Percentiles rank a stretch among this genome's conserved stretches.
These are phyloP conservation scores for Xerocomus spinulosus DNA, from an alignment of 768 basidiomycete species.

Conservation along the genomic window DNA sequence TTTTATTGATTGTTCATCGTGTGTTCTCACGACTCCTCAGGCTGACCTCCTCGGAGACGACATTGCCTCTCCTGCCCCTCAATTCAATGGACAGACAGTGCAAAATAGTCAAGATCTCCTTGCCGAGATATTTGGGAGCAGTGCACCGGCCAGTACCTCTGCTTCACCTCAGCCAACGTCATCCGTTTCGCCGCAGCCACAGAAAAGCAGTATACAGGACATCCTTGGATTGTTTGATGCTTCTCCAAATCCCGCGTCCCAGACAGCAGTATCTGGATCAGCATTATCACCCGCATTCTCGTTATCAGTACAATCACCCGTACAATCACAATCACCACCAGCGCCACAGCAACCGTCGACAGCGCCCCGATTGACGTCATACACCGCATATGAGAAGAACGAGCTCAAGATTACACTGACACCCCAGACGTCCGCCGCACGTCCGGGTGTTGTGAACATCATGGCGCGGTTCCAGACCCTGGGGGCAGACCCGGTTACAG, in stretches of 20 bases:
- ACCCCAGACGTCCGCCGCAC: slow-evolving; percentile 72
- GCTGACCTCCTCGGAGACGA: slow-evolving; percentile 88
- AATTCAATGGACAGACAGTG: slow-evolving; percentile 39
- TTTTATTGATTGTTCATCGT: neutral
- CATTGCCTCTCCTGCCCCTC: slow-evolving; percentile 37
- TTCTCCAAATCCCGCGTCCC: slow-evolving; percentile 33
- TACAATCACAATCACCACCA: slow-evolving; percentile 33
- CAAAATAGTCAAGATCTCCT: slow-evolving; percentile 82
- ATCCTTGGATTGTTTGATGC: slow-evolving; percentile 86
- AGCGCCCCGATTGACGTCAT: slow-evolving; percentile 57
- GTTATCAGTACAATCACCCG: slow-evolving; percentile 30
- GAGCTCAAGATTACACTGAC: slow-evolving; percentile 85
- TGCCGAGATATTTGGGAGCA: slow-evolving; percentile 83
- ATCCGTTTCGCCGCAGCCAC: slow-evolving; percentile 41
- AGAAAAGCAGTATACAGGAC: slow-evolving; percentile 72
- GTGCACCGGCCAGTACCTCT: slow-evolving; percentile 28
- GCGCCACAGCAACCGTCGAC: slow-evolving; percentile 31
- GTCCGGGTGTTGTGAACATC: slow-evolving; percentile 89
- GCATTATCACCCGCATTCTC: slow-evolving; percentile 35
- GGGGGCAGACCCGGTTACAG: slow-evolving; percentile 47
- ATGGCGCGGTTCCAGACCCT: slow-evolving; percentile 80
- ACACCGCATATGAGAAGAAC: slow-evolving; percentile 90
- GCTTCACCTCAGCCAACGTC: slow-evolving; percentile 32
- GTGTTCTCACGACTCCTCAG: slow-evolving; percentile 13
- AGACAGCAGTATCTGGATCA: slow-evolving; percentile 14